Evolutionary conservation across 495 filamentous ascomycete genomes (phyloP), one percentile per base, ranked within the genome.

Genomic region (Ascodesmis nigricans): DNA sequence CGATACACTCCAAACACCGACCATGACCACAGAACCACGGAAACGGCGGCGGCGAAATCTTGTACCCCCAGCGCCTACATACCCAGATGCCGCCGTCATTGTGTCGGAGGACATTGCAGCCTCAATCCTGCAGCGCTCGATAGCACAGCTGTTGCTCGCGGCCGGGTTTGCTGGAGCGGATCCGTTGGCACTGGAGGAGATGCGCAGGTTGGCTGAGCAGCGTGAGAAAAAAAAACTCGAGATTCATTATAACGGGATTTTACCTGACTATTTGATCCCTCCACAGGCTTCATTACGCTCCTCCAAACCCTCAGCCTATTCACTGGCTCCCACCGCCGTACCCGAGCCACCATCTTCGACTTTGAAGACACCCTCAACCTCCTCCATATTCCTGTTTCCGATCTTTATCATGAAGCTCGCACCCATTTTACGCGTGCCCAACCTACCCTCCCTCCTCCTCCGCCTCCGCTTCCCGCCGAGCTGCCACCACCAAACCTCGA

Each of bases 301-400:
- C 74, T 49, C 41, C 62, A 20, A 55, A 61, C 35, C 31, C 58
- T 78, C 18, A 62, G 62, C 16, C 55, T 64, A 23, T 71, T 73
- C 3, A 75, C 80, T 69, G 53, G 59, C 19, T 56, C 63, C 9
- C 58, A 58, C 13, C 62, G 76, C 19, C 69, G 77, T 10, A 58
- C 60, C 10, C 58, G 64, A 30, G 64, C 75, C 2, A 67, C 70
- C 9, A 67, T 75, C 10, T 59, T 66, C 24, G 77, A 83, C 53
- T 81, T 78, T 47, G 62, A 72, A 28, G 62, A 66, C 42, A 73
- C 71, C 23, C 53, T 81, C 22, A 55, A 56, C 7, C 41, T 50
- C 23, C 47, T 54, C 11, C 50, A 56, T 41, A 57, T 65, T 17
- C 51, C 66, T 22, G 38, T 55, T 8, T 51, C 56, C 17, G 52